phyloP scores from a whole-genome alignment of 257 asterid genomes.

The Forsythia suspensa region DNA sequence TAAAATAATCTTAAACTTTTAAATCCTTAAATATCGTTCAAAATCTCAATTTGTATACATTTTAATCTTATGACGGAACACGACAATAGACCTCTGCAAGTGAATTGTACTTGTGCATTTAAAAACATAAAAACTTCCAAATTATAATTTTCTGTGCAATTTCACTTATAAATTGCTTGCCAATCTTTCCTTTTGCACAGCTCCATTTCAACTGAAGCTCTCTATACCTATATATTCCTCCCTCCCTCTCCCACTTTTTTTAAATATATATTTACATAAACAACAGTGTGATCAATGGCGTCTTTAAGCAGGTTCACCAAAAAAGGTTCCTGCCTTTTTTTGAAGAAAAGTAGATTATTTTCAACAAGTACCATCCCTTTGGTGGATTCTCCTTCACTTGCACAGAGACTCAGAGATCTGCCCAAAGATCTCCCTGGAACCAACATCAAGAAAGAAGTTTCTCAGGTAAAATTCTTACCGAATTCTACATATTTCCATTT shows the following conservation, averaged over 20 bases:
- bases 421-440: slow-evolving; percentile 81
- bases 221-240: no score
- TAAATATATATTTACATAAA: no score
- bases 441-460: slow-evolving; percentile 71
- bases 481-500: no score
- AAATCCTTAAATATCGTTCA: no score
- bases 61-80: no score
- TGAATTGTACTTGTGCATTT: neutral
- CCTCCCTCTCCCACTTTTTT: neutral
- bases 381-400: slow-evolving; percentile 53
- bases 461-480: slow-evolving; percentile 45
- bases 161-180: slow-evolving; percentile 19
- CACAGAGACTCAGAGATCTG: slow-evolving; percentile 71
- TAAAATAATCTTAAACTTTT: no score
- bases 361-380: slow-evolving; percentile 31
- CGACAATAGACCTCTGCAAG: no score
- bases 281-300: slow-evolving; percentile 43
- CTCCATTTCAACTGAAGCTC: no score
- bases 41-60: no score
- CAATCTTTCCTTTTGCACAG: neutral
- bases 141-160: neutral
- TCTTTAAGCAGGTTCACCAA: slow-evolving; percentile 41
- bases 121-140: no score
- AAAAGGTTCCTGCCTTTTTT: slow-evolving; percentile 33
- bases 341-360: slow-evolving; percentile 17